Evolutionary conservation across 208 protist genomes (phyloP), one percentile per base, ranked within the genome.

Genomic region (Leishmania aethiopica): DNA sequence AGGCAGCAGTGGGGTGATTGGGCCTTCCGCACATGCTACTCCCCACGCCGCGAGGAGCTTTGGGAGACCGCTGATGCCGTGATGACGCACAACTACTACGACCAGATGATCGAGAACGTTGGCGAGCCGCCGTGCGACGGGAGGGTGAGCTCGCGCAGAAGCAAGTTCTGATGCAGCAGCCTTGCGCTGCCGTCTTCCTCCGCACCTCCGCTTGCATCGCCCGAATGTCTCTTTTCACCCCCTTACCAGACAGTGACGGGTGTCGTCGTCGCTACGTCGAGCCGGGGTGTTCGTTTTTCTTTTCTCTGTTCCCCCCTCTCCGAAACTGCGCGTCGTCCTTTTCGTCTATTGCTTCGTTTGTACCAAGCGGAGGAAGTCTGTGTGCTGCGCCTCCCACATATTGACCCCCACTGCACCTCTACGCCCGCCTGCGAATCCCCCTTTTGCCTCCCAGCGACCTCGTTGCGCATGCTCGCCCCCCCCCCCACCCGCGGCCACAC

Each of bases 51-150:
- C 74, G 78, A 90, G 78, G 89, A 92, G 71, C 84, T 92, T 28
- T 92, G 89, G 89, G 75, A 84, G 3, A 82, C 86, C 57, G 89
- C 86, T n/a, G 80, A 90, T 57, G 78, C 79, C 37, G 79, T 81
- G n/a, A 92, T 92, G 86, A 88, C 85, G 35, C 85, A 88, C 66
- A 82, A 84, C 73, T 84, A 85, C 75, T 47, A 17, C 22, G 32
- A 66, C 45, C 13, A 57, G 42, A 71, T 42, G 37, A 82, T 79
- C 53, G 77, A 77, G 57, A 13, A 11, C n/a, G 45, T 25, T 37
- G 60, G 3, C 60, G 15, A 42, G 22, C n/a, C 51, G 37, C 62
- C 77, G 71, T 40, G 10, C 47, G 28, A 72, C 37, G 28, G 5
- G 25, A 40, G 47, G 42, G 47, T 17, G 37, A 35, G 15, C 67